A percentile compares a stretch with the other conserved stretches of the same genome.
Evolutionary conservation across 2,329 filamentous ascomycete genomes (phyloP).

Genomic region (Trichoderma sp.): DNA sequence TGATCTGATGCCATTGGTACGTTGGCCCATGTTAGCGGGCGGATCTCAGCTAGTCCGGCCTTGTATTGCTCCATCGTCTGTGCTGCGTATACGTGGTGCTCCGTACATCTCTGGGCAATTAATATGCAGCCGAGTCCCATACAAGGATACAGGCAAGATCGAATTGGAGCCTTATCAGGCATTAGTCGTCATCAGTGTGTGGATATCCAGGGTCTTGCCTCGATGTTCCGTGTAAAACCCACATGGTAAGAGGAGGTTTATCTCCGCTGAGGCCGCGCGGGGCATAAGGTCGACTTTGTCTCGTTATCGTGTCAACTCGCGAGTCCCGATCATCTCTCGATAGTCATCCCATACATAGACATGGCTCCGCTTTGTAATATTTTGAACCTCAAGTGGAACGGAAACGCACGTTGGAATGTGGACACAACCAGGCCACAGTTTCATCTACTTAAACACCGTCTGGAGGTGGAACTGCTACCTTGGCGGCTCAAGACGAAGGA

Average conservation of each 20-base stretch:
- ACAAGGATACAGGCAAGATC: neutral
- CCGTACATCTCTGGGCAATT: neutral
- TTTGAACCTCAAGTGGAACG: conserved; percentile 22
- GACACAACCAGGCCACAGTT: conserved; percentile 27
- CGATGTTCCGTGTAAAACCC: neutral
- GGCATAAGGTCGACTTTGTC: neutral
- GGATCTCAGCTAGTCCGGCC: neutral
- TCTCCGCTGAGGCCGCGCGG: neutral
- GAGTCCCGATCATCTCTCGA: neutral
- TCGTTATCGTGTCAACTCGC: conserved; percentile 5
- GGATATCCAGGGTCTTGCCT: neutral
- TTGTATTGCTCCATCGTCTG: neutral
- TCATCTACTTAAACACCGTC: conserved; percentile 31
- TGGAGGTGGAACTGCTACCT: conserved; percentile 35
- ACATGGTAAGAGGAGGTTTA: neutral
- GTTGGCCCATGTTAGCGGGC: neutral
- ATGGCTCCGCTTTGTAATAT: conserved; percentile 2
- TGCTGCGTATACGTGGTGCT: neutral
- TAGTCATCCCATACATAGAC: neutral
- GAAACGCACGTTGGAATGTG: conserved; percentile 26
- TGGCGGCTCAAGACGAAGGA: conserved; percentile 25
- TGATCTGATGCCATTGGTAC: conserved; percentile 6
- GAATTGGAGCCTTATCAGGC: neutral
- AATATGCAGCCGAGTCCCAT: neutral
- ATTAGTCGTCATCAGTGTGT: neutral